Evolutionary conservation across 257 asterid species (phyloP).

Genomic region (Scutellaria baicalensis): DNA sequence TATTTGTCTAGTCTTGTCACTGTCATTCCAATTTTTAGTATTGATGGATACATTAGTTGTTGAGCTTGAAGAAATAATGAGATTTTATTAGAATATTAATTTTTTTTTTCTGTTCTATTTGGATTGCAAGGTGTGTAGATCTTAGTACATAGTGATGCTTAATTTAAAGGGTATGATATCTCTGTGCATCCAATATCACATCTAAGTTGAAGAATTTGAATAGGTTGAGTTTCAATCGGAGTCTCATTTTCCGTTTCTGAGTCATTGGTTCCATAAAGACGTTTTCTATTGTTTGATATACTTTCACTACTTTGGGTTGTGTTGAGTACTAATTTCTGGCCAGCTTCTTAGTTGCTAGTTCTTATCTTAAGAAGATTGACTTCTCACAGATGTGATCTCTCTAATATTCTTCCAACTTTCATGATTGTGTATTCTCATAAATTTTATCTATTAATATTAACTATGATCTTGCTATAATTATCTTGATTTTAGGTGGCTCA

Average conservation of each 20-base stretch:
- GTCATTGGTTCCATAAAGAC: background rate
- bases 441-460: too few species aligned
- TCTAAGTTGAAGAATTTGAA: background rate
- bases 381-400: too few species aligned
- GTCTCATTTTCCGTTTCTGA: background rate
- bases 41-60: background rate
- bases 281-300: too few species aligned
- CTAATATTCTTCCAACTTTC: too few species aligned
- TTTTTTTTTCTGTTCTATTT: background rate
- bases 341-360: too few species aligned
- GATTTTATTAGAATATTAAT: background rate
- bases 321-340: too few species aligned
- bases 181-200: background rate
- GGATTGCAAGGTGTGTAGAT: background rate
- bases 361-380: too few species aligned
- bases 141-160: background rate
- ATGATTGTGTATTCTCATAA: too few species aligned
- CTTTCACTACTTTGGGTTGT: too few species aligned
- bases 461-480: too few species aligned
- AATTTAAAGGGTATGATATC: background rate
- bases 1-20: slow-evolving; percentile 1
- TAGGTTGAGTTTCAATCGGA: background rate
- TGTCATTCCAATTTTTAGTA: background rate
- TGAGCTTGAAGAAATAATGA: slow-evolving; percentile 1
- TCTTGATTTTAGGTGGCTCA: too few species aligned